Percentiles rank a stretch among this genome's conserved stretches.
Evolutionary conservation across 1,139 yeast species (phyloP).

Genomic region (Torulaspora pretoriensis): DNA sequence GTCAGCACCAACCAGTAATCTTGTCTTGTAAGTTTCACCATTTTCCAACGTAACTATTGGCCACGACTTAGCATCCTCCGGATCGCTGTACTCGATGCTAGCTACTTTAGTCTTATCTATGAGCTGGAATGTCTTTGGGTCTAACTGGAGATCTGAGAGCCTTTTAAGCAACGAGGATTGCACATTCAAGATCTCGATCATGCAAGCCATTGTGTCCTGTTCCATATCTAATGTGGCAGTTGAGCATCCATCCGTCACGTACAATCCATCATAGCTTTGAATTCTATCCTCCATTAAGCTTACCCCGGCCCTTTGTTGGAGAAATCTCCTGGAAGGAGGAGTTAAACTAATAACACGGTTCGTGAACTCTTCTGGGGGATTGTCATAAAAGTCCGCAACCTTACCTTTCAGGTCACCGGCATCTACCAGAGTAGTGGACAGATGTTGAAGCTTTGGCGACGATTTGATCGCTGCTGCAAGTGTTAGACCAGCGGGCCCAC

Average conservation of each 20-base stretch:
- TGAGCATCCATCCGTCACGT: constrained; percentile 81
- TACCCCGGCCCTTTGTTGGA: constrained; percentile 75
- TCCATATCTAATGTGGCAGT: constrained; percentile 71
- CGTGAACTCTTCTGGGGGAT: constrained; percentile 59
- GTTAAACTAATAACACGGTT: constrained; percentile 86
- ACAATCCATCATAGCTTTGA: constrained; percentile 73
- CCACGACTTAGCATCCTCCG: constrained; percentile 52
- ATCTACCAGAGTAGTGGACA: constrained; percentile 70
- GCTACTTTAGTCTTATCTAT: constrained; percentile 65
- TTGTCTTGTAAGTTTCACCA: constrained; percentile 61
- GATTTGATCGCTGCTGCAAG: constrained; percentile 71
- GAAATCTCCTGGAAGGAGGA: constrained; percentile 66
- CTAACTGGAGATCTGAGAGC: constrained; percentile 32
- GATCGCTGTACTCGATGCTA: constrained; percentile 39
- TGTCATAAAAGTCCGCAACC: constrained; percentile 48
- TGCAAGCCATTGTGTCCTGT: constrained; percentile 38
- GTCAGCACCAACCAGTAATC: constrained; percentile 89
- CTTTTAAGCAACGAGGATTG: constrained; percentile 47
- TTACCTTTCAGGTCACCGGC: constrained; percentile 52
- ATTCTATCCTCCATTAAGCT: constrained; percentile 64
- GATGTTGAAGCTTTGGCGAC: constrained; percentile 56
- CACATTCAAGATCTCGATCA: constrained; percentile 84
- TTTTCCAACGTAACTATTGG: constrained; percentile 68
- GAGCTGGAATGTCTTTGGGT: constrained; percentile 40
- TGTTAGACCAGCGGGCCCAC: constrained; percentile 96